Conservation (phyloP, 2,329 filamentous ascomycete species). For the Phyllosticta capitalensis region DNA sequence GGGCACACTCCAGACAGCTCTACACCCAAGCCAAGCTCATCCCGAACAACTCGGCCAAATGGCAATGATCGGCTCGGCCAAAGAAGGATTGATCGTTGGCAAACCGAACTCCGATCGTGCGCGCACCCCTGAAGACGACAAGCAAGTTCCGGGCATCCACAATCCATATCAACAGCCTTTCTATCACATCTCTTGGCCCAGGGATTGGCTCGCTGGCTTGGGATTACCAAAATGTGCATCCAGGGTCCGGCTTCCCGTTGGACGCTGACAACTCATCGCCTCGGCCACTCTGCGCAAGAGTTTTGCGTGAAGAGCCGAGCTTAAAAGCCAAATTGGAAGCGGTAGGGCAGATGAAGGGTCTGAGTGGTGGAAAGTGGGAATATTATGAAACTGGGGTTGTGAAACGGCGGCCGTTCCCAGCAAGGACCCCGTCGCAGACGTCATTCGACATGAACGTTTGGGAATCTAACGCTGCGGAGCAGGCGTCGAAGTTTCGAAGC, state of each 20-base stretch:
- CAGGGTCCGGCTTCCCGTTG: neutral
- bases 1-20: conserved; percentile 26
- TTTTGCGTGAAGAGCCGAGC: neutral
- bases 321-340: neutral
- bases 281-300: neutral
- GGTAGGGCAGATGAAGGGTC: neutral
- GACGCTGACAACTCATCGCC: neutral
- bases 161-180: neutral
- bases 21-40: conserved; percentile 27
- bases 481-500: neutral
- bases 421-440: neutral
- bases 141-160: neutral
- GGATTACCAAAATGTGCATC: neutral
- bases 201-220: neutral
- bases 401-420: neutral
- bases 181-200: neutral
- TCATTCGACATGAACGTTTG: neutral
- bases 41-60: conserved; percentile 28
- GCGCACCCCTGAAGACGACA: neutral
- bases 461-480: neutral
- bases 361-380: neutral
- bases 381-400: neutral
- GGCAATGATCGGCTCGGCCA: conserved; percentile 13
- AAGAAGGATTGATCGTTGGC: neutral
- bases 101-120: neutral